Conservation (phyloP, 257 asterid genomes). For the Solanum clarkiae region DNA sequence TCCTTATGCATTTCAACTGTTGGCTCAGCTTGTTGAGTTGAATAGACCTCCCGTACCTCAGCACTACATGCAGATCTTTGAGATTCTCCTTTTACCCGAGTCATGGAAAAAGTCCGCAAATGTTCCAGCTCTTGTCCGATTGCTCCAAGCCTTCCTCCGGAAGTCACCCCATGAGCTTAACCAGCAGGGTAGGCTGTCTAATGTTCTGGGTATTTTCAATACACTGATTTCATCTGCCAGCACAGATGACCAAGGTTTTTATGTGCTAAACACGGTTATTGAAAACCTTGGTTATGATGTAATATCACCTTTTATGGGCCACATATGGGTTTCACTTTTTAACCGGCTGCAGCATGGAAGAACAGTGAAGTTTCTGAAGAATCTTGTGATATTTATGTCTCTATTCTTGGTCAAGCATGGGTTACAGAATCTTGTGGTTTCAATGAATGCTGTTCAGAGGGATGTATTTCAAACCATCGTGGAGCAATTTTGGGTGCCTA, state of each 20-base stretch:
- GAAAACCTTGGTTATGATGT: conserved; percentile 79
- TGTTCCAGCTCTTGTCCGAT: conserved; percentile 81
- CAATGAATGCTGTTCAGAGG: conserved; percentile 69
- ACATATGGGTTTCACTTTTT: conserved; percentile 74
- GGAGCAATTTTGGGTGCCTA: conserved; percentile 81
- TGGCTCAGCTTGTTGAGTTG: conserved; percentile 90
- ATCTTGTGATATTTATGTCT: conserved; percentile 76
- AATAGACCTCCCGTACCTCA: conserved; percentile 51
- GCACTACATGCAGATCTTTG: conserved; percentile 63
- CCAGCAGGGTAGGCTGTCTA: conserved; percentile 62
- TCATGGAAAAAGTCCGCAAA: conserved; percentile 82
- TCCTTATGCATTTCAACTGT: conserved; percentile 87
- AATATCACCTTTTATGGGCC: conserved; percentile 36
- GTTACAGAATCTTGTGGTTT: conserved; percentile 48
- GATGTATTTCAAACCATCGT: conserved; percentile 44
- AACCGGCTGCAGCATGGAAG: conserved; percentile 46
- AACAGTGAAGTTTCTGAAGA: conserved; percentile 59
- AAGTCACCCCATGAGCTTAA: conserved; percentile 74
- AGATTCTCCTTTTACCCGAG: conserved; percentile 67
- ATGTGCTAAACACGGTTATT: conserved; percentile 86
- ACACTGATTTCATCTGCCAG: conserved; percentile 49
- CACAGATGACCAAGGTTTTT: conserved; percentile 85
- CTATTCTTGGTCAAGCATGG: conserved; percentile 80
- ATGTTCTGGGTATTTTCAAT: conserved; percentile 70
- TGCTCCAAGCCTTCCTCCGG: conserved; percentile 92